Evolutionary conservation across 805 yeast species (phyloP), one percentile per base, ranked within the genome.

Genomic region (Metschnikowia peoriensis): DNA sequence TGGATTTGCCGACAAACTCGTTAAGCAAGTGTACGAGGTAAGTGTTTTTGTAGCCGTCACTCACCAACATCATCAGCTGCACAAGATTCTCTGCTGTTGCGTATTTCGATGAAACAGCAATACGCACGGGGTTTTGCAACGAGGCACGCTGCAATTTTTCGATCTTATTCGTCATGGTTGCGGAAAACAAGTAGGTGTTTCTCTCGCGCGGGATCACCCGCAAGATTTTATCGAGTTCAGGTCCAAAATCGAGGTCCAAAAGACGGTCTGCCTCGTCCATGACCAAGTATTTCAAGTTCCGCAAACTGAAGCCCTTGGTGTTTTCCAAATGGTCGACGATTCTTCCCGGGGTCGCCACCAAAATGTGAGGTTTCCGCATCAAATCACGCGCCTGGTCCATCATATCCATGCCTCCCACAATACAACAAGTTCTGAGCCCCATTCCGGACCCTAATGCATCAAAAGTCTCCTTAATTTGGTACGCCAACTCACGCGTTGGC

Each of bases 381-480:
- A 93, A 77, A 58, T 94, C 97, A 55, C 96, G 80, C 0, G 97
- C 94, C 71, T 93, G 99, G 60, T 91, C 96, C 94, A 94, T 90
- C 88, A 89, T 88, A 66, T 90, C 97, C 93, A 94, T 92, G 56
- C 99, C 99, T 61, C 99, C 99, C 38, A 94, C 97, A 57, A 93
- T 82, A 52, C 96, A 91, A 3, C 85, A 85, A 22, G 93, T 79
- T 63, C 96, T 79, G n/a, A 93, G 80, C 1, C 98, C 99, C 96
- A 94, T 94, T 8, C 83, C 73, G 0, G 89, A 73, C 0, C 99
- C 99, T 46, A 94, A 70, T 0, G 98, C 97, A 64, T 92, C 97
- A 66, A 94, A 94, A 8, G 97, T 93, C 64, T 91, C 97, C 58
- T 92, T 86, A 60, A 94, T 94, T 66, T 88, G 96, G 66, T 84